Conservation (phyloP, 257 asterid species). For the Avicennia marina region DNA sequence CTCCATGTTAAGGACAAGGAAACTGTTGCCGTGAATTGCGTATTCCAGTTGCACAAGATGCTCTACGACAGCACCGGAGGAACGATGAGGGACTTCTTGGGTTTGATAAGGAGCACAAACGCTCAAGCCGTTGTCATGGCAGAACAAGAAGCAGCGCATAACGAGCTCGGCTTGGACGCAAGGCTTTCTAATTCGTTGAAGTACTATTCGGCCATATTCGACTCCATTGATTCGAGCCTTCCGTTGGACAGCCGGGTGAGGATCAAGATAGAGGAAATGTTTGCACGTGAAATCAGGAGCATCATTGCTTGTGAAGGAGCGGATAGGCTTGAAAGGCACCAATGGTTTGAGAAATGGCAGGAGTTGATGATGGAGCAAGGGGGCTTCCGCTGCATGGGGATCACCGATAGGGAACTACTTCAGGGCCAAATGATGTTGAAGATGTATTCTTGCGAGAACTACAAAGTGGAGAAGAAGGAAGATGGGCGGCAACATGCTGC, state of each 20-base stretch:
- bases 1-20: slow-evolving; percentile 92
- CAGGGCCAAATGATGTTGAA: slow-evolving; percentile 79
- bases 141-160: slow-evolving; percentile 82
- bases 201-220: slow-evolving; percentile 78
- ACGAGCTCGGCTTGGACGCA: slow-evolving; percentile 46
- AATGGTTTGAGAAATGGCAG: slow-evolving; percentile 50
- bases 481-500: slow-evolving; percentile 31
- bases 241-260: slow-evolving; percentile 50
- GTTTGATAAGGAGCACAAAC: slow-evolving; percentile 73
- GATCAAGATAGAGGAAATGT: slow-evolving; percentile 77
- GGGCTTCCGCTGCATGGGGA: slow-evolving; percentile 46
- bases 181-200: slow-evolving; percentile 54
- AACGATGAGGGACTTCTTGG: slow-evolving; percentile 52
- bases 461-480: slow-evolving; percentile 41
- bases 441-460: slow-evolving; percentile 52
- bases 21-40: slow-evolving; percentile 71
- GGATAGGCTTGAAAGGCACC: slow-evolving; percentile 79
- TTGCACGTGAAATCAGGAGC: slow-evolving; percentile 62
- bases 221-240: slow-evolving; percentile 54
- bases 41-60: slow-evolving; percentile 74
- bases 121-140: slow-evolving; percentile 58
- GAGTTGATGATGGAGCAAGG: slow-evolving; percentile 73
- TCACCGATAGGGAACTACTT: slow-evolving; percentile 53
- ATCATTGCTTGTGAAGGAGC: slow-evolving; percentile 76
- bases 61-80: slow-evolving; percentile 61